phyloP scores from a whole-genome alignment of 495 filamentous ascomycete species.

The Hyaloscypha bicolor region DNA sequence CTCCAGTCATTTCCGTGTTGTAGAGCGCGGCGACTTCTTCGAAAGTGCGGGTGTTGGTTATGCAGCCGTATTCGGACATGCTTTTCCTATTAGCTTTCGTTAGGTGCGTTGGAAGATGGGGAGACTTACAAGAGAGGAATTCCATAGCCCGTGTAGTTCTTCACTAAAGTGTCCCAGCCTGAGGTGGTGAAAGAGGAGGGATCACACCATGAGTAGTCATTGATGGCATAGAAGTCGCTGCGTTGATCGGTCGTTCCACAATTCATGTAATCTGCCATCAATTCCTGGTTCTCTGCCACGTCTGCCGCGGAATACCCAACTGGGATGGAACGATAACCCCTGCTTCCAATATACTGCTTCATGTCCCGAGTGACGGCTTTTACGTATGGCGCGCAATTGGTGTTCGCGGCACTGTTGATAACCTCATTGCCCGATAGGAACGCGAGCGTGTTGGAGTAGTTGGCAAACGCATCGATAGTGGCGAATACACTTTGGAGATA shows the following conservation, averaged over 20 bases:
- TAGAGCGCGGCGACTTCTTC: conserved; percentile 80
- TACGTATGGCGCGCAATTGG: conserved; percentile 77
- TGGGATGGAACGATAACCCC: conserved; percentile 74
- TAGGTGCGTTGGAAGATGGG: not conserved
- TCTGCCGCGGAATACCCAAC: conserved; percentile 94
- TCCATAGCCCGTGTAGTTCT: conserved; percentile 86
- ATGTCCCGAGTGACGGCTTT: conserved; percentile 93
- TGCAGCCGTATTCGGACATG: conserved; percentile 93
- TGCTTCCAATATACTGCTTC: conserved; percentile 75
- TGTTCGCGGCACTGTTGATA: conserved; percentile 79
- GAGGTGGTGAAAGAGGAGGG: conserved; percentile 72
- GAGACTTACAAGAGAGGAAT: conserved; percentile 76
- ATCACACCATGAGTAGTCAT: conserved; percentile 98
- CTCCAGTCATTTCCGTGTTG: conserved; percentile 77
- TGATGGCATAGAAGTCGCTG: conserved; percentile 94
- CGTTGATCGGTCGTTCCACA: conserved; percentile 84
- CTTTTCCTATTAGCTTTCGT: conserved; percentile 22
- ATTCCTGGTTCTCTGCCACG: conserved; percentile 77
- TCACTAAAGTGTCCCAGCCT: conserved; percentile 88
- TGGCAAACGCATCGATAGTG: conserved; percentile 82
- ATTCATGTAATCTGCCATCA: conserved; percentile 92
- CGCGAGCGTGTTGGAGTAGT: conserved; percentile 85
- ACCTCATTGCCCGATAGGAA: conserved; percentile 98
- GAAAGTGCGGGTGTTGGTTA: conserved; percentile 75
- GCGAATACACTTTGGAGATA: conserved; percentile 57